Evolutionary conservation across 305 asterid genomes (phyloP).

Genomic region (Striga hermonthica): DNA sequence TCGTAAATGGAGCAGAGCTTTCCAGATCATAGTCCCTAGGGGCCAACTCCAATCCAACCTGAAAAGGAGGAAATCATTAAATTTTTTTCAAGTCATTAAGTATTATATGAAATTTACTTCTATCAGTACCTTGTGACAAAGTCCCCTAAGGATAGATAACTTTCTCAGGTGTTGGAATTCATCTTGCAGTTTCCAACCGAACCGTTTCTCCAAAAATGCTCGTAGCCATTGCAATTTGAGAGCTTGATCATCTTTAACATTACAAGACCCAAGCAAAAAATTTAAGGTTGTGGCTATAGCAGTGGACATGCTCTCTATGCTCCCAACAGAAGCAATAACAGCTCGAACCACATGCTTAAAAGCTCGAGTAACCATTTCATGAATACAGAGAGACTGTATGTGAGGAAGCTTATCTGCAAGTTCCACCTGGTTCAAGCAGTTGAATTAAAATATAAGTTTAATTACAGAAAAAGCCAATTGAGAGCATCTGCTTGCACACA

Average conservation of each 20-base stretch:
- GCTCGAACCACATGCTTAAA: conserved; percentile 93
- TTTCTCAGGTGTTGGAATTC: conserved; percentile 78
- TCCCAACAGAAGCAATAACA: conserved; percentile 80
- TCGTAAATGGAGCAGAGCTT: conserved; percentile 68
- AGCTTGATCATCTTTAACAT: conserved; percentile 44
- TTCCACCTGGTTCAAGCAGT: conserved; percentile 71
- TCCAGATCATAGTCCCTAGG: conserved; percentile 93
- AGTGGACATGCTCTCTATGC: conserved; percentile 56
- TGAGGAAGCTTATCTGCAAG: conserved; percentile 98
- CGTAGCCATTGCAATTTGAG: conserved; percentile 76
- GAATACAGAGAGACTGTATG: conserved; percentile 94
- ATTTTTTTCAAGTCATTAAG: conserved; percentile 28
- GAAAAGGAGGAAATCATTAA: conserved; percentile 33
- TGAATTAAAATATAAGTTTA: conserved; percentile 28
- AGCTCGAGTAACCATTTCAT: conserved; percentile 99
- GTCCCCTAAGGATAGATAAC: conserved; percentile 87
- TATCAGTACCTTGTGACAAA: conserved; percentile 82
- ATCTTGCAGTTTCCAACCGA: conserved; percentile 76
- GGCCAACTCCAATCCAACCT: conserved; percentile 91
- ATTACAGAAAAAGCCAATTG: conserved; percentile 22
- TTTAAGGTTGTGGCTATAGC: conserved; percentile 80
- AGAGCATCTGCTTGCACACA: conserved; percentile 3
- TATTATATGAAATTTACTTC: conserved; percentile 28
- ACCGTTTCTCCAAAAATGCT: conserved; percentile 63
- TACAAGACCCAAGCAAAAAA: conserved; percentile 77